Evolutionary conservation across 495 filamentous ascomycete genomes (phyloP), one percentile per base, ranked within the genome.

Genomic region (Xylaria cubensis): DNA sequence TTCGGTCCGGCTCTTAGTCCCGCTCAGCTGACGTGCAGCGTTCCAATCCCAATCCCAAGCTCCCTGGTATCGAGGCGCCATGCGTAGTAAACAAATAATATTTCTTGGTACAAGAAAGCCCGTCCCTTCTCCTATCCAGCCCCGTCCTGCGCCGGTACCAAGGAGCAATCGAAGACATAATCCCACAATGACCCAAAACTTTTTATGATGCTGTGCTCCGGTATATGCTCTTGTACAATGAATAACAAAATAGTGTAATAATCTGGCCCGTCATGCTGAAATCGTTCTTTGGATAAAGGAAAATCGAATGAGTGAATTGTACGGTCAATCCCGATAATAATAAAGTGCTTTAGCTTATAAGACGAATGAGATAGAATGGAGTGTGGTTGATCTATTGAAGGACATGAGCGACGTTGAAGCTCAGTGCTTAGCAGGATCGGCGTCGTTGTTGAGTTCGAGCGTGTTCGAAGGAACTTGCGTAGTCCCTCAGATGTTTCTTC

Each of bases 381-480:
- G 64, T 70, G 71, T 77, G 74, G 69, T 65, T 41, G 55, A 66
- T 67, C 50, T 72, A 72, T 72, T 64, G 64, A 70, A 69, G 10
- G 12, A 56, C 53, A 73, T 56, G 21, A 72, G 19, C 64, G 67
- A 39, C 32, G 39, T 39, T 58, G 46, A 51, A 59, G 44, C 59
- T 21, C 64, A 21, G 50, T 58, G 69, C 19, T 63, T 81, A 83
- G 77, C 81, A 78, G 51, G 87, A 89, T 77, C 86, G 84, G 70
- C 87, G 82, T 68, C 84, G 82, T 59, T 78, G 74, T 65, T 79
- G 76, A 44, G 84, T 79, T 67, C 94, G 89, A 63, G 91, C 88
- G 67, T 92, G 93, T 78, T 97, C 94, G 82, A 98, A 97, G 4
- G 90, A 93, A 79, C 90, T 91, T 44, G 93, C 93, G 80, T 97